Conservation (phyloP, 345 rosid species). For the Corymbia maculata region DNA sequence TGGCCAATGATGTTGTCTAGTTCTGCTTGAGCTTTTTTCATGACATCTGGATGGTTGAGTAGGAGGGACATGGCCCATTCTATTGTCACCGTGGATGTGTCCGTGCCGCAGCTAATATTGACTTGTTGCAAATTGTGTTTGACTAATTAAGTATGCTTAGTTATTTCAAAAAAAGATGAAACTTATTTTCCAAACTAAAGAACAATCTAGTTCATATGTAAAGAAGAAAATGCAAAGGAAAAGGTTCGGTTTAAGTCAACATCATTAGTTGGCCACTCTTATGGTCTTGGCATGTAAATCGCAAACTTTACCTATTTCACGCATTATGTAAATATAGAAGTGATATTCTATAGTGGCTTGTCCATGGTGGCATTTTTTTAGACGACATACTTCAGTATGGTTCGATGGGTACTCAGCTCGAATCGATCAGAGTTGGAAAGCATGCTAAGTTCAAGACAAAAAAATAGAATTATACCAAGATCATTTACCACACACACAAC, state of each 20-base stretch:
- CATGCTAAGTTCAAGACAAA: not conserved
- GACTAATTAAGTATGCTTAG: not conserved
- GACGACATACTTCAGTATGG: not conserved
- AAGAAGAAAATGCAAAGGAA: not conserved
- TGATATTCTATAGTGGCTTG: not conserved
- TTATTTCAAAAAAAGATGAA: too few relatives aligned
- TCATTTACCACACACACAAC: not conserved
- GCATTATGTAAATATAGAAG: not conserved
- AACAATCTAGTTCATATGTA: not conserved
- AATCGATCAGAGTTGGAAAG: not conserved
- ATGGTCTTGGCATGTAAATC: not conserved
- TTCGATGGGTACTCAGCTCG: not conserved
- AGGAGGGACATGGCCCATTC: constrained; percentile 47
- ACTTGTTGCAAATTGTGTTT: constrained; percentile 1
- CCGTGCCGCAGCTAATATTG: constrained; percentile 35
- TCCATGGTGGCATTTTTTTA: not conserved
- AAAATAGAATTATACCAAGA: not conserved
- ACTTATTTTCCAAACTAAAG: not conserved
- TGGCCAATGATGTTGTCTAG: constrained; percentile 11
- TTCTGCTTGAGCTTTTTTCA: constrained; percentile 18
- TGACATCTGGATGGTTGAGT: constrained; percentile 18
- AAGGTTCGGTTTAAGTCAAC: not conserved
- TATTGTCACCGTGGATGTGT: constrained; percentile 25
- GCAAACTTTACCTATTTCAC: not conserved
- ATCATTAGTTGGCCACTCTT: not conserved